Evolutionary conservation across 2,329 filamentous ascomycete genomes (phyloP).

Genomic region (Hypoxylon sp.): DNA sequence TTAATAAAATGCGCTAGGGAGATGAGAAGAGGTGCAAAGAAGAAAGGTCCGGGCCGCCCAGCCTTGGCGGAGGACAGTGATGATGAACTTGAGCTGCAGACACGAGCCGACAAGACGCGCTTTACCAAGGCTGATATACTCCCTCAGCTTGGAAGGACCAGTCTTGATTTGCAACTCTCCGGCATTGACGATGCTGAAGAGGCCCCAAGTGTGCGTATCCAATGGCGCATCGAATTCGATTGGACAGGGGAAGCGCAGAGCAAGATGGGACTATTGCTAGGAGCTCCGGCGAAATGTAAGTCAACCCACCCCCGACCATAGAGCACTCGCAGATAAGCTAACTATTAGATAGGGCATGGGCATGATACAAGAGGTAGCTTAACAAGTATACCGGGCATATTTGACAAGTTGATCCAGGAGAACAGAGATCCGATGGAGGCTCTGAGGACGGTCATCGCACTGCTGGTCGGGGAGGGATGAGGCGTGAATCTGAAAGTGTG

Average conservation of each 20-base stretch:
- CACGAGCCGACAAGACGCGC: conserved; percentile 34
- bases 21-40: conserved; percentile 49
- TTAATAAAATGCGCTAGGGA: conserved; percentile 50
- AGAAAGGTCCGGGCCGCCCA: conserved; percentile 43
- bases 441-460: conserved; percentile 70
- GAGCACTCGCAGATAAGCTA: not conserved
- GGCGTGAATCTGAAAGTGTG: conserved; percentile 6
- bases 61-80: conserved; percentile 38
- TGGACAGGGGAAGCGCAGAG: conserved; percentile 80
- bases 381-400: conserved; percentile 70
- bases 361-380: conserved; percentile 69
- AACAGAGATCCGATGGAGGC: conserved; percentile 68
- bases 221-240: conserved; percentile 76
- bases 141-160: conserved; percentile 66
- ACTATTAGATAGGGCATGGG: conserved; percentile 66
- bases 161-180: conserved; percentile 61
- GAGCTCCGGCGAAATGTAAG: conserved; percentile 74
- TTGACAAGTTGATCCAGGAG: conserved; percentile 69
- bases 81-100: conserved; percentile 36
- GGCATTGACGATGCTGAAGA: conserved; percentile 51
- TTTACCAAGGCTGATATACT: conserved; percentile 62
- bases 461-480: conserved; percentile 64
- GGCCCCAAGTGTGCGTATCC: conserved; percentile 63
- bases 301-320: conserved; percentile 39
- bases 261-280: conserved; percentile 65